Base-by-base conservation (phyloP, 257 asterid genomes). In the Ophiorrhiza pumila region DNA sequence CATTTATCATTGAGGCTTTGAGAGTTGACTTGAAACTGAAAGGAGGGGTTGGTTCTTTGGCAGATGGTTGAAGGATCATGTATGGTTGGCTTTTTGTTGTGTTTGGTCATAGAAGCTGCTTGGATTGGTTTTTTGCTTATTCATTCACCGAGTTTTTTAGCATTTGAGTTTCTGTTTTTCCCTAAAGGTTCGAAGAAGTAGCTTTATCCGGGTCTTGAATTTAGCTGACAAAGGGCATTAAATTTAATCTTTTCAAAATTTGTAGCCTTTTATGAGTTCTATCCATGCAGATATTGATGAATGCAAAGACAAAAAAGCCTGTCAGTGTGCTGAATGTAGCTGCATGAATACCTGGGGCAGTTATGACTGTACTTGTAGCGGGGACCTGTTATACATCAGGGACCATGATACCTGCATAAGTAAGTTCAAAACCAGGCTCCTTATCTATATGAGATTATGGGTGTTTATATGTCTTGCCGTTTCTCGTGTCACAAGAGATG, bases 331-430 rank as follows among this genome's bases (percentile, higher is more conserved):
- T 42, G 96, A 88, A 77, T 92, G 98, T 83, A 88, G 80, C 84
- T 92, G 98, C 89, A 90, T 77, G 79, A 81, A 92, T 83, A 80
- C 85, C 13, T 90, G 96, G 97, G 98, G 98, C 71, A 87, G 95
- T 78, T 92, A 87, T 25, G 98, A 88, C 4, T 92, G 98, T 85
- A 76, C 78, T 74, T 92, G 98, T 74, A 76, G 87, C 25, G 84
- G 84, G 68, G 92, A 83, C 78, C 79, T 88, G 31, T 81, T 92
- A 81, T 90, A 90, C 58, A 92, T 90, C 45, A 81, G 87, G 83
- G 96, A 90, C 76, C 93, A 92, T 57, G 97, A 90, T 65, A 88
- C 97, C 60, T 92, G 97, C 95, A 92, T 92, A 83, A 87, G 98
- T 92, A 68, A 79, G 94, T 84, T 69, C 39, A 56, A 56, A 46